A percentile compares a stretch with the other conserved stretches of the same genome.
These are phyloP conservation scores for Taphrina flavorubra DNA, from an alignment of 1,139 yeast species.

Conservation along the genomic window DNA sequence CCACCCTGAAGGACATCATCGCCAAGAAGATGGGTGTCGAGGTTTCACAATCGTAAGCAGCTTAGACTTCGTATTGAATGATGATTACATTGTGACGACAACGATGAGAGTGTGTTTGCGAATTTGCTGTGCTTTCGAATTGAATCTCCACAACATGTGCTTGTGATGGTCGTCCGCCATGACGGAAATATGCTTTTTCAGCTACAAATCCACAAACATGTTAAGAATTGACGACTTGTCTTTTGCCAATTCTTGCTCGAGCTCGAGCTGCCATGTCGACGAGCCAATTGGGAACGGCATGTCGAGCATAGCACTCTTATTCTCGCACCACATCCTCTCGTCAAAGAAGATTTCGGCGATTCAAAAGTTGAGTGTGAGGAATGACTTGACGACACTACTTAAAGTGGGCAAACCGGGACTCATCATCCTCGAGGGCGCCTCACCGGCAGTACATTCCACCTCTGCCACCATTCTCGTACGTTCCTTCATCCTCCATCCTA, in stretches of 20 bases:
- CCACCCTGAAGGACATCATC: conserved; percentile 77
- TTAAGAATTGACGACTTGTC: too few relatives aligned
- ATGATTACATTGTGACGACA: neutral
- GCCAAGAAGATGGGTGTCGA: conserved; percentile 63
- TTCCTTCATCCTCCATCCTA: too few relatives aligned
- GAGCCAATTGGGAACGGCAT: neutral
- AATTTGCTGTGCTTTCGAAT: too few relatives aligned
- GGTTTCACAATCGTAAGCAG: conserved; percentile 11
- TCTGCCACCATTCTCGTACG: neutral
- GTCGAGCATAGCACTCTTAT: conserved; percentile 6
- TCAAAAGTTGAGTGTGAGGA: neutral
- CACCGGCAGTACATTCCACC: neutral
- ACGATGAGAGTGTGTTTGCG: too few relatives aligned
- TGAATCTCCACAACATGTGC: too few relatives aligned
- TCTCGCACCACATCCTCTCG: conserved; percentile 23
- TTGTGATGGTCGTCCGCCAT: too few relatives aligned
- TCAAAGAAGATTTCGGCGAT: conserved; percentile 15
- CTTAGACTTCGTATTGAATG: neutral
- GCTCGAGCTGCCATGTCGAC: too few relatives aligned
- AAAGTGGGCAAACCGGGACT: conserved; percentile 22
- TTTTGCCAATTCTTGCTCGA: too few relatives aligned
- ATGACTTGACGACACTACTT: neutral
- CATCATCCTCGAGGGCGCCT: conserved; percentile 6
- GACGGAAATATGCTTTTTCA: too few relatives aligned
- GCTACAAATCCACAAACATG: too few relatives aligned